A percentile compares a stretch with the other conserved stretches of the same genome.
Evolutionary conservation across 768 basidiomycete genomes (phyloP).

Genomic region (Mycena galopus): DNA sequence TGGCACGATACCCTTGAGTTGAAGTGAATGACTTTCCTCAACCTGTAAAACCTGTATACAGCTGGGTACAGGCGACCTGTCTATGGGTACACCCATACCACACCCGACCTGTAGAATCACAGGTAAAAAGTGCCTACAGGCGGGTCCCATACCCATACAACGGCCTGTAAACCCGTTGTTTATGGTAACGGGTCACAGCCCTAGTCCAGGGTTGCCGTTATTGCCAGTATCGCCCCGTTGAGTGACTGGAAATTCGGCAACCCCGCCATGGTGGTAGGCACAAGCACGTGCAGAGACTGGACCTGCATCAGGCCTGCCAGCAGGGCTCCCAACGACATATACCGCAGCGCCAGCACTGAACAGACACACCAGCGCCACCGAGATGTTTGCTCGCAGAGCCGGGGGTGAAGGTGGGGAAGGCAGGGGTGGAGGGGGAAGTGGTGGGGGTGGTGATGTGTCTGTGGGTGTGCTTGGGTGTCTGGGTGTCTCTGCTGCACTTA

Average conservation of each 20-base stretch:
- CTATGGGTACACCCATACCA: no score
- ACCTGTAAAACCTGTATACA: no score
- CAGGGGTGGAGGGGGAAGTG: neutral
- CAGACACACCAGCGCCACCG: neutral
- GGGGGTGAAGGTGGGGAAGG: conserved; percentile 3
- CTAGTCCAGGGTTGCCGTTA: neutral
- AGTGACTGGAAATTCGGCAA: conserved; percentile 33
- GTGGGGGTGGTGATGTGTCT: conserved; percentile 1
- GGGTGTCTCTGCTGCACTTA: neutral
- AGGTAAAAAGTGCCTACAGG: no score
- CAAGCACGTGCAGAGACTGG: conserved; percentile 28
- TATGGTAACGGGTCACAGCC: no score
- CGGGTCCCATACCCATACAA: no score
- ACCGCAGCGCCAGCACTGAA: conserved; percentile 22
- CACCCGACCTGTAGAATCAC: no score
- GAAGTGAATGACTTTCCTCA: no score
- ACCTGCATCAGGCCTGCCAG: conserved; percentile 29
- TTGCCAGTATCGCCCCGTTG: conserved; percentile 18
- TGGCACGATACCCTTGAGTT: no score
- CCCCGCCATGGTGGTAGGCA: conserved; percentile 26
- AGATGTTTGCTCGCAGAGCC: conserved; percentile 14
- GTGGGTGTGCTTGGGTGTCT: conserved; percentile 1
- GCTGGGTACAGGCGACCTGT: no score
- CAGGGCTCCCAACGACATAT: conserved; percentile 19
- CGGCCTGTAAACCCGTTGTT: no score